Percentiles rank a stretch among this genome's conserved stretches.
These are phyloP conservation scores for Talaromyces sp. DNA, from an alignment of 2,329 filamentous ascomycete species.

Conservation along the genomic window DNA sequence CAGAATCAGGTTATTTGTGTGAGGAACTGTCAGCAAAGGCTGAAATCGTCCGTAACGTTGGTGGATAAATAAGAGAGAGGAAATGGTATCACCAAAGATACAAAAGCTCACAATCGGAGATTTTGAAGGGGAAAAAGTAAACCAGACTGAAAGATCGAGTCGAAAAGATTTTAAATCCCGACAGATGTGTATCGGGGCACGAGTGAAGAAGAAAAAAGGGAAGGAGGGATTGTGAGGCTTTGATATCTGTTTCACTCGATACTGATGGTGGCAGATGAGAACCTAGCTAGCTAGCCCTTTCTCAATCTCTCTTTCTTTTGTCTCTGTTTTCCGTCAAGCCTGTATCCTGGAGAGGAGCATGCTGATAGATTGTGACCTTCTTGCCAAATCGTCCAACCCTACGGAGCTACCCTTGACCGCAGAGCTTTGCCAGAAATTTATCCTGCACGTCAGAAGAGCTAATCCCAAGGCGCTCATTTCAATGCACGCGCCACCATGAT, in stretches of 20 bases:
- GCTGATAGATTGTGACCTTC: constrained; percentile 21
- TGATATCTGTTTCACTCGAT: constrained; percentile 27
- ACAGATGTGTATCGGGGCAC: not conserved
- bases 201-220: not conserved
- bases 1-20: not conserved
- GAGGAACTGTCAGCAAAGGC: not conserved
- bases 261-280: constrained; percentile 1
- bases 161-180: not conserved
- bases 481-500: constrained; percentile 12
- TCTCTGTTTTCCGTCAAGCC: constrained; percentile 7
- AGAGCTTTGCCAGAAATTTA: constrained; percentile 9
- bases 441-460: constrained; percentile 25
- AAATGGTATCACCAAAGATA: constrained; percentile 7
- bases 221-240: constrained; percentile 12
- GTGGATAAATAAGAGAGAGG: not conserved
- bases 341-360: constrained; percentile 15
- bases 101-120: not conserved
- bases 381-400: constrained; percentile 25
- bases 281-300: constrained; percentile 9
- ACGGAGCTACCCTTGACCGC: constrained; percentile 17
- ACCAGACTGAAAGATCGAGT: not conserved
- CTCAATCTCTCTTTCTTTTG: not conserved
- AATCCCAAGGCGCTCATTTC: constrained; percentile 15
- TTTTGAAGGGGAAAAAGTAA: not conserved
- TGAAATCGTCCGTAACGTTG: constrained; percentile 5